Evolutionary conservation across 768 basidiomycete species (phyloP).

Genomic region (Lactifluus pinguis): DNA sequence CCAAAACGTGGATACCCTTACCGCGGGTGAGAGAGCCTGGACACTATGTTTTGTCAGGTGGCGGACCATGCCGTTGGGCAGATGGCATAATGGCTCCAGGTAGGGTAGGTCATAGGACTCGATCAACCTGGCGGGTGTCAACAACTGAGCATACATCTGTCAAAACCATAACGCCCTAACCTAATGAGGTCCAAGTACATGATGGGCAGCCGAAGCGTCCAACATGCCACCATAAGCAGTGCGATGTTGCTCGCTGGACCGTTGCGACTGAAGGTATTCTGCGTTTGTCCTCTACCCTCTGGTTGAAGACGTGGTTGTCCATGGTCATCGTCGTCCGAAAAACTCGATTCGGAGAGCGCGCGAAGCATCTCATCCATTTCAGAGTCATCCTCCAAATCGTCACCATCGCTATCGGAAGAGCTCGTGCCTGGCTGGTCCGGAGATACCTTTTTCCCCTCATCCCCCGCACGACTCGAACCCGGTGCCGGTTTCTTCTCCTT

Average conservation of each 20-base stretch:
- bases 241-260: constrained; percentile 47
- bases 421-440: background rate
- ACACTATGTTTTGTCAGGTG: constrained; percentile 69
- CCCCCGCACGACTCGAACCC: constrained; percentile 9
- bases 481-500: constrained; percentile 17
- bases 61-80: constrained; percentile 50
- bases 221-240: constrained; percentile 65
- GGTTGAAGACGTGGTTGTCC: constrained; percentile 6
- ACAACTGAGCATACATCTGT: background rate
- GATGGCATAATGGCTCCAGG: constrained; percentile 54
- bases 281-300: constrained; percentile 5
- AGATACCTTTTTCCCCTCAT: constrained; percentile 1
- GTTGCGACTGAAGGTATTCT: constrained; percentile 26
- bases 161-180: constrained; percentile 29
- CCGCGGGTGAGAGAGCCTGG: constrained; percentile 61
- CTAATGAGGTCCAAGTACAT: constrained; percentile 65
- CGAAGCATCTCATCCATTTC: constrained; percentile 34
- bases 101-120: constrained; percentile 74
- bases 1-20: constrained; percentile 29
- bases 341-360: constrained; percentile 30
- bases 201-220: constrained; percentile 71
- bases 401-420: constrained; percentile 25
- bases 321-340: constrained; percentile 23
- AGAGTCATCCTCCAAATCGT: constrained; percentile 28
- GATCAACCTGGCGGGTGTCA: constrained; percentile 43